These are phyloP conservation scores for Fraxinus pennsylvanica DNA, from an alignment of 257 asterid genomes.

Conservation along the genomic window DNA sequence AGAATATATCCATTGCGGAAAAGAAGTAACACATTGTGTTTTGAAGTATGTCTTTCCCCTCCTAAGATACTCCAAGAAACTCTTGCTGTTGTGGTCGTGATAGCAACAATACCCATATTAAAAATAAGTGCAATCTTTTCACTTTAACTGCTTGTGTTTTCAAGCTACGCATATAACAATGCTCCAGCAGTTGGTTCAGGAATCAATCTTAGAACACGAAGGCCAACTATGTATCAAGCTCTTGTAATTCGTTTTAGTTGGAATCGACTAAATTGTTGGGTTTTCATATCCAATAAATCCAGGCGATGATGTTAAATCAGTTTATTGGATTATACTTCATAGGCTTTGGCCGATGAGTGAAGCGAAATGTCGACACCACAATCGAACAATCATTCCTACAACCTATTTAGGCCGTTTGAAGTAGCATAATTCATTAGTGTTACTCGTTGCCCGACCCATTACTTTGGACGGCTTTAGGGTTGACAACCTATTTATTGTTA, in stretches of 20 bases:
- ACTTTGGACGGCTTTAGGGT: too few species aligned
- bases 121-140: slow-evolving; percentile 72
- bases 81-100: slow-evolving; percentile 76
- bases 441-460: too few species aligned
- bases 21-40: slow-evolving; percentile 61
- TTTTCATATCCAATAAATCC: too few species aligned
- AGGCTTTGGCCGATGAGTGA: too few species aligned
- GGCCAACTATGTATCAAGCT: slow-evolving; percentile 93
- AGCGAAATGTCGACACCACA: too few species aligned
- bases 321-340: too few species aligned
- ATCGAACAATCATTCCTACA: too few species aligned
- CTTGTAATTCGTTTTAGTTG: slow-evolving; percentile 66
- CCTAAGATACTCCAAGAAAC: slow-evolving; percentile 70
- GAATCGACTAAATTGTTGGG: slow-evolving; percentile 55
- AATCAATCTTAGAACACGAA: slow-evolving; percentile 74
- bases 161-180: slow-evolving; percentile 70
- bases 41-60: slow-evolving; percentile 74
- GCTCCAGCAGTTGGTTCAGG: slow-evolving; percentile 94
- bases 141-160: slow-evolving; percentile 55
- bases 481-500: too few species aligned
- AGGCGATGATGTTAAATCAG: too few species aligned
- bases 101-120: slow-evolving; percentile 85
- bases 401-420: too few species aligned
- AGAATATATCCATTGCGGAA: slow-evolving; percentile 62
- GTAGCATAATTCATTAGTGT: too few species aligned